A percentile compares a stretch with the other conserved stretches of the same genome.
Conservation (phyloP, 1,139 yeast species). For the Saccharomycopsis crataegensis region DNA sequence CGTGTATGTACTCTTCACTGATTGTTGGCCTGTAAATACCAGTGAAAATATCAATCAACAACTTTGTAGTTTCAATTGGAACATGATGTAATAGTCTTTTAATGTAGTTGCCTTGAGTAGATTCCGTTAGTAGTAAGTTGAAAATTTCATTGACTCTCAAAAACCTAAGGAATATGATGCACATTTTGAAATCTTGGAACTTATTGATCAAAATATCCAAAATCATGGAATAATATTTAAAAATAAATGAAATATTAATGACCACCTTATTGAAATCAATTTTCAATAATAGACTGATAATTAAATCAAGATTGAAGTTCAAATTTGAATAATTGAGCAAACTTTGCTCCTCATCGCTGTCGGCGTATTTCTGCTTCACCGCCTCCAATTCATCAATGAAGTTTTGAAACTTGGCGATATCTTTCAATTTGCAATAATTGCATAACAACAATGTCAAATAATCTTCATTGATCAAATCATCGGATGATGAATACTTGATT, state of each 20-base stretch:
- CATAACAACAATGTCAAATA: conserved; percentile 78
- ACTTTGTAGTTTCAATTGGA: conserved; percentile 77
- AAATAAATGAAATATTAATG: conserved; percentile 37
- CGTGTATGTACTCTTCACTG: conserved; percentile 18
- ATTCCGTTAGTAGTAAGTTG: conserved; percentile 43
- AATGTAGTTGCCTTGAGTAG: conserved; percentile 46
- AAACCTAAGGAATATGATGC: conserved; percentile 62
- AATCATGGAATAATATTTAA: conserved; percentile 51
- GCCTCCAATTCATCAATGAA: conserved; percentile 46
- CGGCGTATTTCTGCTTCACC: conserved; percentile 31
- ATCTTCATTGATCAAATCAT: conserved; percentile 54
- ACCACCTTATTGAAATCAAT: conserved; percentile 68
- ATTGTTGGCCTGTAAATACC: conserved; percentile 59
- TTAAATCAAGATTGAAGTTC: conserved; percentile 60
- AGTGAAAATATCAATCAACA: conserved; percentile 81
- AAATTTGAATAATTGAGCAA: conserved; percentile 20
- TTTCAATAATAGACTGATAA: conserved; percentile 70
- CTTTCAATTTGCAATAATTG: conserved; percentile 74
- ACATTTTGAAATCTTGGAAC: conserved; percentile 51
- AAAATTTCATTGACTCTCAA: conserved; percentile 74
- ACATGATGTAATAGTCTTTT: conserved; percentile 54
- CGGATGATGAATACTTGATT: conserved; percentile 25
- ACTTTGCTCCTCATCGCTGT: conserved; percentile 27
- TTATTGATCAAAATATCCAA: conserved; percentile 73
- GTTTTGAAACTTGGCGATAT: conserved; percentile 45